Evolutionary conservation across 306 rosid genomes (phyloP), one percentile per base, ranked within the genome.

Genomic region (Corylus heterophylla): DNA sequence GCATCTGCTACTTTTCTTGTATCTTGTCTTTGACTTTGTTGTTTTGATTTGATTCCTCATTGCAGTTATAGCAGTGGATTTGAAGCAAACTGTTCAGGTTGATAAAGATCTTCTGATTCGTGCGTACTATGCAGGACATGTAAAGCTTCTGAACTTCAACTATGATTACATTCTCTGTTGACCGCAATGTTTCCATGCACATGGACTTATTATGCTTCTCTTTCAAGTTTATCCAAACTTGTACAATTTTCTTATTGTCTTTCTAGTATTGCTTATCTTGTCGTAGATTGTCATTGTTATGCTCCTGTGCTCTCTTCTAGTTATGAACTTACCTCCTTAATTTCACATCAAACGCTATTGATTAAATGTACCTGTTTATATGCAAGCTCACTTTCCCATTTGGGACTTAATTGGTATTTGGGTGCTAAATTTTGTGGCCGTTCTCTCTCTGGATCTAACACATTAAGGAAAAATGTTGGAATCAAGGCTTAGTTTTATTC

Each of bases 51-150:
- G 74, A 29, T 80, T 85, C 68, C 64, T 64, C 62, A 78, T 31
- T 85, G 89, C 85, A 92, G 97, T 94, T 87, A 83, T 86, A 80
- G 88, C 98, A 4, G 89, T 94, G 77, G 90, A 91, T 87, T 84
- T 94, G 84, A 92, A 80, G 92, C 97, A 94, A 82, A 92, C 91
- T 22, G 76, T 94, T 71, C 93, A 89, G 79, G 95, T 94, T 77
- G 98, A 91, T 83, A 82, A 86, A 78, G 97, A 92, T 55, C 91
- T 94, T 76, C 92, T 83, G 89, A 94, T 94, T 78, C 97, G 98
- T 72, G 95, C 97, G 27, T 94, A 92, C 83, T 94, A 94, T 80
- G 98, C 98, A 49, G 98, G 98, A 79, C 98, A 92, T 81, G 98
- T 94, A 87, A 88, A 88, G 69, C 79, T 83, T 82, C 11, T 81